Conservation (phyloP, 2,329 filamentous ascomycete genomes). For the Lasiodiplodia hormozganensis region DNA sequence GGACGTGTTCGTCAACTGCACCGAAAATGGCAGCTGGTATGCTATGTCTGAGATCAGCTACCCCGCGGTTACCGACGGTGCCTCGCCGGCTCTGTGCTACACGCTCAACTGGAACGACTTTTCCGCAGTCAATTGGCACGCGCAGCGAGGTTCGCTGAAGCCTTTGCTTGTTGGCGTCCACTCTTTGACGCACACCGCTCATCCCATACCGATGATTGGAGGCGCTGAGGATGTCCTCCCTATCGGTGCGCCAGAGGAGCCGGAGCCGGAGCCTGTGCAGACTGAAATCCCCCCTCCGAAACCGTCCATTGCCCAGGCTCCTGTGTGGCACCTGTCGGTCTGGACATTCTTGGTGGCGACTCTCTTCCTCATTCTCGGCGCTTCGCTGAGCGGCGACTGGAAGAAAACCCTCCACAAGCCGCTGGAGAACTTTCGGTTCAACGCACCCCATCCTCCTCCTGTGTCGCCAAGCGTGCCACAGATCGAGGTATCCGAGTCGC, state of each 20-base stretch:
- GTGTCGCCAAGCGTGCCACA: neutral
- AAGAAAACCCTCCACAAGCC: constrained; percentile 34
- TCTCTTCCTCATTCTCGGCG: constrained; percentile 24
- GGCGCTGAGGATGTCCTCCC: constrained; percentile 23
- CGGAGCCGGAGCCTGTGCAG: constrained; percentile 21
- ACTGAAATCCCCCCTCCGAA: constrained; percentile 27
- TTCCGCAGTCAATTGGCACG: constrained; percentile 37
- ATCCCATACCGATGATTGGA: constrained; percentile 19
- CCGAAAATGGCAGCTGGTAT: constrained; percentile 88
- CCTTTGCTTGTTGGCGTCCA: constrained; percentile 50
- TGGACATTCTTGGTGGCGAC: constrained; percentile 29
- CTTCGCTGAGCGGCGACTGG: constrained; percentile 24
- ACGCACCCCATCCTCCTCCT: constrained; percentile 36
- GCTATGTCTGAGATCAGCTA: constrained; percentile 88
- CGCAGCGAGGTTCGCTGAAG: constrained; percentile 41
- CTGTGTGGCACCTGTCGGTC: constrained; percentile 6
- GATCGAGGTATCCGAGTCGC: constrained; percentile 17
- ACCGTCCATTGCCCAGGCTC: constrained; percentile 27
- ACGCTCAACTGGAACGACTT: constrained; percentile 42
- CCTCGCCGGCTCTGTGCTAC: constrained; percentile 64
- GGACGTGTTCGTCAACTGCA: constrained; percentile 82
- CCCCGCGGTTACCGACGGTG: constrained; percentile 79
- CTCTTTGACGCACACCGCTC: constrained; percentile 34
- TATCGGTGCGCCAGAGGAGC: constrained; percentile 36
- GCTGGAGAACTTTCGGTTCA: constrained; percentile 44